Percentiles rank a stretch among this genome's conserved stretches.
phyloP scores from a whole-genome alignment of 2,329 filamentous ascomycete genomes.

The Paradendryphiella salina region DNA sequence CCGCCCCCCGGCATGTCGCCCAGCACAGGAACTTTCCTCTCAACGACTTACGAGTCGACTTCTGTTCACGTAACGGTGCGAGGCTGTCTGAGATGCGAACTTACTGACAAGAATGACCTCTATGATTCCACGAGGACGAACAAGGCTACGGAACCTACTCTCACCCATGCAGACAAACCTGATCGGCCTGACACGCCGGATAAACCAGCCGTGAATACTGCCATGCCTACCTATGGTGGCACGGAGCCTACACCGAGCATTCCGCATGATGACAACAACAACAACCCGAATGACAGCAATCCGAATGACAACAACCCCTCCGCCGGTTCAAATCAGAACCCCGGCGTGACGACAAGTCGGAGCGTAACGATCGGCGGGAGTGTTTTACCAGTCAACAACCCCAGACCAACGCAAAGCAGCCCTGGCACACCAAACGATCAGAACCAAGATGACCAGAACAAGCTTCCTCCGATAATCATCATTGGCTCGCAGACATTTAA shows the following conservation, averaged over 20 bases:
- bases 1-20: constrained; percentile 9
- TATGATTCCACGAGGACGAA: not conserved
- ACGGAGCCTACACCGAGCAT: constrained; percentile 10
- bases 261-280: constrained; percentile 1
- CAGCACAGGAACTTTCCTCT: constrained; percentile 29
- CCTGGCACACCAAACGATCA: constrained; percentile 2
- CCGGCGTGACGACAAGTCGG: not conserved
- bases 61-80: constrained; percentile 33
- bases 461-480: constrained; percentile 23
- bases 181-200: constrained; percentile 2
- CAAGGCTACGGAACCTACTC: constrained; percentile 2
- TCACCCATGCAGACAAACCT: not conserved
- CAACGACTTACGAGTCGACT: constrained; percentile 31
- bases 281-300: too few relatives aligned
- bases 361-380: constrained; percentile 31
- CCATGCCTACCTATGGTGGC: constrained; percentile 5
- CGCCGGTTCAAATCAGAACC: constrained; percentile 3
- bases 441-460: constrained; percentile 2
- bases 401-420: constrained; percentile 14
- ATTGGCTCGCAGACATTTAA: constrained; percentile 35
- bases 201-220: not conserved
- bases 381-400: constrained; percentile 22
- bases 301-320: too few relatives aligned
- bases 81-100: constrained; percentile 32
- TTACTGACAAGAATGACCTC: not conserved